Base-by-base conservation (phyloP, 2,329 filamentous ascomycete genomes). In the Drechslerella stenobrocha region DNA sequence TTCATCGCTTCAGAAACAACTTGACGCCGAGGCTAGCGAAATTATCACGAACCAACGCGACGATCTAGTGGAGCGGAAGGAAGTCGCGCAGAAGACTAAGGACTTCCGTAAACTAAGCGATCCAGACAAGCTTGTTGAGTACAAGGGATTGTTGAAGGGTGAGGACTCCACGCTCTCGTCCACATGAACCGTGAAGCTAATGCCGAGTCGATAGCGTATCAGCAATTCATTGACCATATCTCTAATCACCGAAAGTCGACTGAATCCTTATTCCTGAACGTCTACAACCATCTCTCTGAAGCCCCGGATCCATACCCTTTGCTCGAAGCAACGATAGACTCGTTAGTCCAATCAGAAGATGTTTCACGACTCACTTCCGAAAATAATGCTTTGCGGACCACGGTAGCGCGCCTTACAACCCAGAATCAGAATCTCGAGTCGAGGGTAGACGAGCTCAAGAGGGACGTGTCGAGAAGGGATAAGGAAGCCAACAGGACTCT, bases 81-180 rank as follows among this genome's bases (percentile, higher is more conserved):
- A 98, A 69, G 81, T 98, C 18, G 93, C 95, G n/a, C 91, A 96
- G 75, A 97, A 96, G 81, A 98, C 93, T 0, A 98, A 98, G 75
- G 92, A 97, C 74, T 98, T 97, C 73, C 83, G 91, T 69, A 97
- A 96, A 76, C 82, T 95, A 8, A 92, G 97, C 73, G 90, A 98
- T 80, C 80, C 87, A 8, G 84, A 83, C 59, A 98, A 97, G 77
- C 79, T 98, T 55, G 81, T 81, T 3, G 93, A 98, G 76, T 85
- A 95, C 79, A 98, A 97, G 78, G 84, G 84, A 35, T 79, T 98
- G 51, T 78, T 98, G 64, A 96, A 96, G 81, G 86, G 89, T 90
- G 75, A 46, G 70, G 22, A 40, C 55, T 40, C 28, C 48, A 42
- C 18, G 11, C 34, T 40, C 26, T 22, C 4, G 9, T 4, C n/a